These are phyloP conservation scores for Aspergillus viridinutans DNA, from an alignment of 2,329 filamentous ascomycete species.

Conservation along the genomic window DNA sequence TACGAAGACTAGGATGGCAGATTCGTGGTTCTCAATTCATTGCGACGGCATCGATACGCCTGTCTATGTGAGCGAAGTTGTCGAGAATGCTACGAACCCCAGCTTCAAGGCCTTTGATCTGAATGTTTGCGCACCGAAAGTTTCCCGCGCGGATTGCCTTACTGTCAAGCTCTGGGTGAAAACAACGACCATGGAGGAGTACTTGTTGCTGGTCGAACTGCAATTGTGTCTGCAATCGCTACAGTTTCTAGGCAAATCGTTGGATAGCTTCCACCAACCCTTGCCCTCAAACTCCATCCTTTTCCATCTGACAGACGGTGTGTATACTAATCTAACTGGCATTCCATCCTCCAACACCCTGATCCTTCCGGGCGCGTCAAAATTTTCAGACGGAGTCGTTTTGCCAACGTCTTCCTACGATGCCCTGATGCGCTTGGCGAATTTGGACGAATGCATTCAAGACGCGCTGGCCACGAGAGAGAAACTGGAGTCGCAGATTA, in stretches of 20 bases:
- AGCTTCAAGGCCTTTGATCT: conserved; percentile 84
- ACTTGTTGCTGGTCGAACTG: conserved; percentile 68
- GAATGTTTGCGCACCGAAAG: conserved; percentile 54
- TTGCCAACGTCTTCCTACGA: conserved; percentile 78
- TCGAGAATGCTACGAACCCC: conserved; percentile 80
- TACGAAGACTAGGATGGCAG: conserved; percentile 68
- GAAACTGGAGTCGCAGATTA: conserved; percentile 73
- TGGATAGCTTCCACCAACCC: conserved; percentile 62
- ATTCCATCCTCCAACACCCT: conserved; percentile 48
- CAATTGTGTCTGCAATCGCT: conserved; percentile 66
- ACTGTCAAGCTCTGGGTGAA: conserved; percentile 72
- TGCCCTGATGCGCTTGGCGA: conserved; percentile 79
- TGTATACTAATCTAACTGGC: conserved; percentile 73
- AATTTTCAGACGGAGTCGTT: conserved; percentile 45
- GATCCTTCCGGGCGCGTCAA: conserved; percentile 18
- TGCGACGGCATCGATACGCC: conserved; percentile 62
- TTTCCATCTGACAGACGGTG: conserved; percentile 79
- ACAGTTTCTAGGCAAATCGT: conserved; percentile 69
- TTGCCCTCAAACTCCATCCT: conserved; percentile 79
- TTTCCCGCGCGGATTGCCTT: conserved; percentile 63
- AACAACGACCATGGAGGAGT: conserved; percentile 49
- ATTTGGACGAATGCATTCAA: conserved; percentile 84
- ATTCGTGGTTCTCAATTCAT: conserved; percentile 86
- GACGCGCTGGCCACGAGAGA: conserved; percentile 78
- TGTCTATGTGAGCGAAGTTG: conserved; percentile 84